Evolutionary conservation across 2,329 filamentous ascomycete species (phyloP), one percentile per base, ranked within the genome.

Genomic region (Emergomyces orientalis): DNA sequence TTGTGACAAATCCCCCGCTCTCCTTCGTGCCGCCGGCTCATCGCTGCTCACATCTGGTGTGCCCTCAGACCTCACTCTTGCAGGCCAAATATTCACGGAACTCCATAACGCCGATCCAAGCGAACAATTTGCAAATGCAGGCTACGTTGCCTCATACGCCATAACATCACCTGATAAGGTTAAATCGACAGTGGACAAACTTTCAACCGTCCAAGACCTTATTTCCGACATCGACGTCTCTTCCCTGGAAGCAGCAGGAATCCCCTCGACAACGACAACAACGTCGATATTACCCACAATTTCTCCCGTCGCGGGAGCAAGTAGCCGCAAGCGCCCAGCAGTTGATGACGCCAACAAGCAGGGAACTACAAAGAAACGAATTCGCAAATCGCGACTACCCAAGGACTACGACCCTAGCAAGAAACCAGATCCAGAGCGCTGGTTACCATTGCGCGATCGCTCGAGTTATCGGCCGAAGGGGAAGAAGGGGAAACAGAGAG

Each of bases 391-490:
- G 25, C 73, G 77, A 55, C 69, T 80, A 25, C 78, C 79, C 9
- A 80, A 80, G 70, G 76, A 81, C 62, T 79, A 76, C 63, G 89
- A 91, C 64, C 84, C 89, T 60, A 85, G 82, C 69, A 95, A 91
- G 80, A 87, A 86, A 67, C 84, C 90, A 41, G 94, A 99, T 74
- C 87, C 91, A 0, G 94, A 99, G 77, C 83, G 94, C 66, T 99
- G 94, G 94, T 77, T 99, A 64, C 93, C 94, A 14, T 80, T 97
- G 70, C 86, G 89, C 60, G 94, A 99, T 74, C 84, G 94, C 63
- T 94, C 89, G 69, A 89, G 86, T 49, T 99, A 96, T 76, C 82
- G 89, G 57, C 91, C 92, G 7, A 96, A 94, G 79, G 91, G 91
- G 6, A 91, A 89, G 80, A 96, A 96, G 82, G 90, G 90, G 62